Base-by-base conservation (phyloP, 257 asterid species). In the Jaltomata sinuosa region DNA sequence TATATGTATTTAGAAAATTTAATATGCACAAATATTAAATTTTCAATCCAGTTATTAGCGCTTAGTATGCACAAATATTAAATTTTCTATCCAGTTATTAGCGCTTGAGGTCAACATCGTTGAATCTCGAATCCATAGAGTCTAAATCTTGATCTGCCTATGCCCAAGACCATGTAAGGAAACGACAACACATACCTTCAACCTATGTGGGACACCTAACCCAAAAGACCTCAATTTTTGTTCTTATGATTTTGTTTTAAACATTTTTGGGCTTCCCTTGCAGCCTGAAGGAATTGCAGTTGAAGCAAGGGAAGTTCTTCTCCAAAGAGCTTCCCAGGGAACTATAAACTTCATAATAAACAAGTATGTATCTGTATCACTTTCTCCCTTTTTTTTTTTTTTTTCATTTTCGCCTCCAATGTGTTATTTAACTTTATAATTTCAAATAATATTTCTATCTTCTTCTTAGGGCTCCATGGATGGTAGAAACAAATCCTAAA, bases 401-500 rank as follows among this genome's bases (percentile, higher is more conserved):
- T n/a, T 36, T 5, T 62, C 40, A 36, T 29, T 54, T 42, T 77
- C 62, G 59, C 31, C 16, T 71, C 52, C 5, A 3, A 12, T 50
- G 4, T 29, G 11, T n/a, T 77, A 40, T 9, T 85, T 55, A 81
- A 21, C 54, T 61, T 0, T 25, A 8, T 22, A 81, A 40, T 11
- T 59, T 59, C 38, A 57, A 61, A 49, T 47, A 18, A 40, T 40
- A 25, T 59, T 4, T 47, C 57, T 54, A 72, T 82, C 55, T 22
- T 79, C 83, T 65, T 57, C 31, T 67, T 85, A 95, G 98, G 91
- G 96, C 98, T 81, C 99, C 98, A 6, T 95, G 98, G 99, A 97
- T 97, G 98, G 98, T 94, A 54, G 99, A 94, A 89, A 93, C 95
- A 47, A 81, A 92, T 83, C 98, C 98, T 11, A 94, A 94, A 89